phyloP scores from a whole-genome alignment of 495 filamentous ascomycete genomes.

The Podospora australis region DNA sequence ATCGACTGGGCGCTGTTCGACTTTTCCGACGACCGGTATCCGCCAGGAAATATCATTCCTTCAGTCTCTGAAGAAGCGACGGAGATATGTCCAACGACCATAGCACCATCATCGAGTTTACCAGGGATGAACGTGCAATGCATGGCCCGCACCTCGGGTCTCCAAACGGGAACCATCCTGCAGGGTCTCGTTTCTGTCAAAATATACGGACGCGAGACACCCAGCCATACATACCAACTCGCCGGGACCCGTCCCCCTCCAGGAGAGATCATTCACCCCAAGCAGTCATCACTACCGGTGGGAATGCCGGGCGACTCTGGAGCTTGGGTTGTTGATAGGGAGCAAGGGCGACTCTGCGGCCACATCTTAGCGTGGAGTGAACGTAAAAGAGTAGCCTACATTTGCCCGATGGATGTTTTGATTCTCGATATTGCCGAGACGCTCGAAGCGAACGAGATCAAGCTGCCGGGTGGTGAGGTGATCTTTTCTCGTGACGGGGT shows the following conservation, averaged over 20 bases:
- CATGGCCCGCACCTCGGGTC: conserved; percentile 82
- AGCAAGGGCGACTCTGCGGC: conserved; percentile 72
- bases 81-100: conserved; percentile 33
- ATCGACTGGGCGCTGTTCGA: conserved; percentile 95
- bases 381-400: conserved; percentile 70
- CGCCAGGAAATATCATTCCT: conserved; percentile 57
- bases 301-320: conserved; percentile 86
- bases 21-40: conserved; percentile 62
- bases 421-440: conserved; percentile 77
- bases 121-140: conserved; percentile 75
- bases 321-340: conserved; percentile 85
- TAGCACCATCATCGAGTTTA: conserved; percentile 44
- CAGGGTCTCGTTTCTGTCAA: conserved; percentile 72
- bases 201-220: conserved; percentile 72
- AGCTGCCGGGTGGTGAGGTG: conserved; percentile 41
- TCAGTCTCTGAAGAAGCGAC: not conserved
- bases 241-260: conserved; percentile 19
- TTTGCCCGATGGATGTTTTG: conserved; percentile 89
- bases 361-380: conserved; percentile 84
- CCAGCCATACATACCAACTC: conserved; percentile 76
- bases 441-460: conserved; percentile 51
- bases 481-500: conserved; percentile 8
- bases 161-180: conserved; percentile 70
- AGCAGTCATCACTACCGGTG: conserved; percentile 25
- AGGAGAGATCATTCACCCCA: not conserved